Evolutionary conservation across 202 grass and related monocot species (phyloP).

Genomic region (Saccharum hybrid): DNA sequence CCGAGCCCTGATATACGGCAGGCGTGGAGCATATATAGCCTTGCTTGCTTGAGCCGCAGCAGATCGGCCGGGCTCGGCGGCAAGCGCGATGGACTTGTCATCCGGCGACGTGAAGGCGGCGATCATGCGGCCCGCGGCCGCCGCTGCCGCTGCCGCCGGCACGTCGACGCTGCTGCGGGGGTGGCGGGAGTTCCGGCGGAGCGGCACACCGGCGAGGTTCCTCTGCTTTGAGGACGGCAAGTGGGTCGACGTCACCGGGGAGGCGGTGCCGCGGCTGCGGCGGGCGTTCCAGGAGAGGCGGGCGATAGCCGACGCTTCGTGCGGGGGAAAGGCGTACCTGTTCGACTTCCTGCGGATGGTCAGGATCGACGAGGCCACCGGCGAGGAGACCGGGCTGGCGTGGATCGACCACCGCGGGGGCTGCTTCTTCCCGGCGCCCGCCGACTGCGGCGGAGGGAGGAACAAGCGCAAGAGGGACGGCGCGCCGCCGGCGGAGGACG

Average conservation of each 20-base stretch:
- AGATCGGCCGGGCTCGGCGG: constrained; percentile 25
- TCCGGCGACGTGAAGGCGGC: constrained; percentile 23
- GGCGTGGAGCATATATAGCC: not conserved
- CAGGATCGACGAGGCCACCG: constrained; percentile 56
- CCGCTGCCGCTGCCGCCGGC: not conserved
- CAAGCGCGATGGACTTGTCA: constrained; percentile 25
- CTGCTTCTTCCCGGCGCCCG: constrained; percentile 73
- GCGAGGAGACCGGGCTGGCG: constrained; percentile 51
- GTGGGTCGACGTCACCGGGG: constrained; percentile 57
- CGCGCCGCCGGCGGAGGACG: not conserved
- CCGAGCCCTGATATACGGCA: too few relatives aligned
- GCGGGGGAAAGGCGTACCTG: constrained; percentile 40
- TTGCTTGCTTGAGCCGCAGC: not conserved
- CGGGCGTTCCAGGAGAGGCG: constrained; percentile 52
- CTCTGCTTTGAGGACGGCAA: constrained; percentile 60
- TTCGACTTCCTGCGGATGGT: constrained; percentile 76
- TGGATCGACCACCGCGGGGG: constrained; percentile 78
- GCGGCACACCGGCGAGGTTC: constrained; percentile 59
- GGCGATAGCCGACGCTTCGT: constrained; percentile 39
- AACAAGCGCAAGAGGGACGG: not conserved
- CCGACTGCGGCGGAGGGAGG: constrained; percentile 11
- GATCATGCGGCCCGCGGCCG: not conserved
- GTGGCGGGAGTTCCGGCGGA: constrained; percentile 56
- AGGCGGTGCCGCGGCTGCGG: constrained; percentile 42
- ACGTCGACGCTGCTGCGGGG: constrained; percentile 33